Base-by-base conservation (phyloP, 495 filamentous ascomycete genomes). In the Podospora conica region DNA sequence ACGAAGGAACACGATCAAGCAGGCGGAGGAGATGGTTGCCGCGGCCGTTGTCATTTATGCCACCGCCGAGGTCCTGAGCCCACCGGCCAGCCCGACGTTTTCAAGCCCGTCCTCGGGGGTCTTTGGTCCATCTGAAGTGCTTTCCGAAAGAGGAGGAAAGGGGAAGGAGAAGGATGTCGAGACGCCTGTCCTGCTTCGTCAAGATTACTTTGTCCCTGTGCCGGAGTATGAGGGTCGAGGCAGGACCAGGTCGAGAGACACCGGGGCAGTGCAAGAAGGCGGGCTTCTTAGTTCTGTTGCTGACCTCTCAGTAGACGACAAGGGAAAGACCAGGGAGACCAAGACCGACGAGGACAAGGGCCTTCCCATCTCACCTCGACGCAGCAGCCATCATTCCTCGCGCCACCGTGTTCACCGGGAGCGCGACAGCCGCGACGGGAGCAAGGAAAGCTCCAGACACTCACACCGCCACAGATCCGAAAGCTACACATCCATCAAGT, bases 261-360 rank as follows among this genome's bases (percentile, higher is more conserved):
- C 69, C 28, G 67, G 63, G 58, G 69, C 58, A 65, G 71, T 65
- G 67, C 61, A 65, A 65, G 69, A 75, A 65, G 67, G 62, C 54
- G 67, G 65, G 58, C 68, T 72, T 71, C 69, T 72, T 70, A 66
- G 63, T 61, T 70, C 73, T 72, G 77, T 80, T 77, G 74, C 79
- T 82, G 79, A 81, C 79, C 73, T 77, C 71, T 77, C 66, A 72
- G 72, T 76, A 81, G 78, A 77, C 69, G 76, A 81, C 72, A 77
- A 78, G 73, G 70, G 67, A 58, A 77, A 71, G 62, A 28, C 65
- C 53, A 73, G 63, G 65, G 77, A 75, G 64, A 63, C 69, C 53
- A 74, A 65, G 65, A 48, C 70, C 29, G 78, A 80, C 24, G 78
- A 48, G 40, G 40, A 75, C 60, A 73, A 66, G 66, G 60, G 25